Percentiles rank a stretch among this genome's conserved stretches.
Conservation (phyloP, 2,329 filamentous ascomycete genomes). For the Aspergillus nomiae region DNA sequence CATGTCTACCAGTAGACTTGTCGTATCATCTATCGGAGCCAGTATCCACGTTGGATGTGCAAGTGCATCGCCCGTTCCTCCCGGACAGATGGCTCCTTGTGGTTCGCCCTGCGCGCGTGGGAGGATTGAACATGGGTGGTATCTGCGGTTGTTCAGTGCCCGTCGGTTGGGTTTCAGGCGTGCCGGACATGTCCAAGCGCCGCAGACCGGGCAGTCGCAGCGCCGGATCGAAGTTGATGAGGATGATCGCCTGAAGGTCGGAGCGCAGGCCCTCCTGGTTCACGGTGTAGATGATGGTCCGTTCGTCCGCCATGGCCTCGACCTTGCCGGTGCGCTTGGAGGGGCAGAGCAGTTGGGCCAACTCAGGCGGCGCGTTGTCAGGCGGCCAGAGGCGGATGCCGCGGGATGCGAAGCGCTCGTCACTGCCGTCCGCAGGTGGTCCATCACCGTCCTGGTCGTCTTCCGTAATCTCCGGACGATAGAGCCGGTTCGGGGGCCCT, state of each 20-base stretch:
- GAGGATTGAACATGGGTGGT: conserved; percentile 6
- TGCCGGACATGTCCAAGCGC: conserved; percentile 11
- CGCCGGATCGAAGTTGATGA: conserved; percentile 44
- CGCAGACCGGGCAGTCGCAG: conserved; percentile 31
- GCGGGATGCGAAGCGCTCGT: conserved; percentile 43
- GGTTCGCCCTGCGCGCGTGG: conserved; percentile 15
- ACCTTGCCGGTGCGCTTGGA: conserved; percentile 34
- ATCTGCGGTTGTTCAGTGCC: conserved; percentile 17
- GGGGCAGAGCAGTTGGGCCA: conserved; percentile 44
- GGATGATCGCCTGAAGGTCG: conserved; percentile 35
- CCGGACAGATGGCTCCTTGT: conserved; percentile 25
- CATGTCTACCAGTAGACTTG: background rate
- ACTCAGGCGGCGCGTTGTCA: conserved; percentile 38
- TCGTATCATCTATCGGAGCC: conserved; percentile 23
- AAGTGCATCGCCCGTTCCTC: conserved; percentile 32
- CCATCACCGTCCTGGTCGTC: conserved; percentile 24
- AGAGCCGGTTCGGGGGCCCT: conserved; percentile 28
- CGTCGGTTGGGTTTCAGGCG: conserved; percentile 3
- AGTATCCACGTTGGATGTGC: conserved; percentile 29
- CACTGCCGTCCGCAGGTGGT: conserved; percentile 33
- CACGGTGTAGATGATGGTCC: conserved; percentile 44
- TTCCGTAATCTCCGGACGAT: conserved; percentile 28
- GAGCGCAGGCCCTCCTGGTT: conserved; percentile 26
- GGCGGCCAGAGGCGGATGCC: conserved; percentile 46
- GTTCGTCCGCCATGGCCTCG: conserved; percentile 40